A percentile compares a stretch with the other conserved stretches of the same genome.
Evolutionary conservation across 2,329 filamentous ascomycete genomes (phyloP).

Genomic region (Pestalotiopsis sp.): DNA sequence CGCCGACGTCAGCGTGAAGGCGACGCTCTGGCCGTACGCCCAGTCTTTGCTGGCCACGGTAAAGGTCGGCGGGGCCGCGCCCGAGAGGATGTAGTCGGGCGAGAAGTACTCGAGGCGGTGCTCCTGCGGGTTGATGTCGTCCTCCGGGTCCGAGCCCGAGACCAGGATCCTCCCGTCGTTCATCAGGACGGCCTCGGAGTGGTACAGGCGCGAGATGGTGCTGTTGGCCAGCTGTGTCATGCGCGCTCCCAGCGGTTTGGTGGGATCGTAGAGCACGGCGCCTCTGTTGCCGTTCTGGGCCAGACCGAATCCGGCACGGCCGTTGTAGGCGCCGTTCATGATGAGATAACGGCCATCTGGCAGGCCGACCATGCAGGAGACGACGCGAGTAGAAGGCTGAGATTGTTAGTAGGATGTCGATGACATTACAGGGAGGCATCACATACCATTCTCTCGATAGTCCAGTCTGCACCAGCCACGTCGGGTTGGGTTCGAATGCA

Average conservation of each 20-base stretch:
- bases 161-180: conserved; percentile 57
- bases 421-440: neutral
- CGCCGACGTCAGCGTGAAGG: conserved; percentile 34
- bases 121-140: conserved; percentile 48
- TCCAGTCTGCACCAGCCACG: conserved; percentile 48
- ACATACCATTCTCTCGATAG: conserved; percentile 53
- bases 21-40: conserved; percentile 41
- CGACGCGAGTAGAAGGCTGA: conserved; percentile 52
- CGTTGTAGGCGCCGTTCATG: conserved; percentile 52
- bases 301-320: conserved; percentile 55
- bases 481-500: conserved; percentile 58
- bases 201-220: conserved; percentile 56
- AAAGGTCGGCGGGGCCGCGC: conserved; percentile 47
- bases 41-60: conserved; percentile 49
- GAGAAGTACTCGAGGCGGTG: conserved; percentile 56
- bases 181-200: conserved; percentile 56
- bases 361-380: conserved; percentile 54
- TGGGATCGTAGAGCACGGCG: conserved; percentile 55
- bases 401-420: neutral
- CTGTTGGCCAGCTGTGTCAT: conserved; percentile 58
- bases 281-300: conserved; percentile 47
- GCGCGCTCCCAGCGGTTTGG: conserved; percentile 45
- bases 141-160: conserved; percentile 50
- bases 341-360: conserved; percentile 60
- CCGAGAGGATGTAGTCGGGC: conserved; percentile 54